Conservation (phyloP, 1,284 basidiomycete species). For the Leccinum colubrinum region DNA sequence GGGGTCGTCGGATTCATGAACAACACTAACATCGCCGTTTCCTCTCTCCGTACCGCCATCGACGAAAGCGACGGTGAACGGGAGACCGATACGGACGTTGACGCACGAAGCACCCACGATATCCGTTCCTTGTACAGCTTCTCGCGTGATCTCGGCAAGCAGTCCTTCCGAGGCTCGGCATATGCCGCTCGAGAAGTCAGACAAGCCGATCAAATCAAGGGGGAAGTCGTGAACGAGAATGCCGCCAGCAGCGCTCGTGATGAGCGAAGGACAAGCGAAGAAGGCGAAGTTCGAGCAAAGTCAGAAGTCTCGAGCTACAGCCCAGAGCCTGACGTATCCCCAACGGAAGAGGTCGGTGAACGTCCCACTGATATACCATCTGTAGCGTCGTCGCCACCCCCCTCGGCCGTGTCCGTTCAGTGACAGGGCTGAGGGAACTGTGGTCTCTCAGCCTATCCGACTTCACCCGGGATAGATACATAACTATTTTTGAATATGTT, state of each 20-base stretch:
- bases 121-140: constrained; percentile 36
- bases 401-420: constrained; percentile 29
- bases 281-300: constrained; percentile 13
- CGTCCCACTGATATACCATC: constrained; percentile 26
- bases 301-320: constrained; percentile 15
- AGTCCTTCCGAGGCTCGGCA: constrained; percentile 22
- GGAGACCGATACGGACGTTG: constrained; percentile 34
- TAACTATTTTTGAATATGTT: constrained; percentile 36
- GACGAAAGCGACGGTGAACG: constrained; percentile 36
- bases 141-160: constrained; percentile 31
- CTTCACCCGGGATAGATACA: constrained; percentile 27
- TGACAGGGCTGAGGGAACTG: constrained; percentile 14
- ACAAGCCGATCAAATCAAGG: constrained; percentile 22
- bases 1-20: constrained; percentile 29
- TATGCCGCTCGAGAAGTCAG: constrained; percentile 27
- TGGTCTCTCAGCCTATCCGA: constrained; percentile 9
- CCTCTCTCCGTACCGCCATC: constrained; percentile 36
- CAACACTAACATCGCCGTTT: constrained; percentile 38
- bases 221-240: constrained; percentile 21
- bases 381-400: constrained; percentile 30
- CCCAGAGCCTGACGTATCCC: constrained; percentile 22
- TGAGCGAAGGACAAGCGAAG: constrained; percentile 8
- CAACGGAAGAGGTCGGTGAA: constrained; percentile 25
- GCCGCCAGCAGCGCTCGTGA: constrained; percentile 10
- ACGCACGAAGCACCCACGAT: constrained; percentile 25